Conservation (phyloP, 1,139 yeast genomes). For the Nakaseomyces bracarensis region DNA sequence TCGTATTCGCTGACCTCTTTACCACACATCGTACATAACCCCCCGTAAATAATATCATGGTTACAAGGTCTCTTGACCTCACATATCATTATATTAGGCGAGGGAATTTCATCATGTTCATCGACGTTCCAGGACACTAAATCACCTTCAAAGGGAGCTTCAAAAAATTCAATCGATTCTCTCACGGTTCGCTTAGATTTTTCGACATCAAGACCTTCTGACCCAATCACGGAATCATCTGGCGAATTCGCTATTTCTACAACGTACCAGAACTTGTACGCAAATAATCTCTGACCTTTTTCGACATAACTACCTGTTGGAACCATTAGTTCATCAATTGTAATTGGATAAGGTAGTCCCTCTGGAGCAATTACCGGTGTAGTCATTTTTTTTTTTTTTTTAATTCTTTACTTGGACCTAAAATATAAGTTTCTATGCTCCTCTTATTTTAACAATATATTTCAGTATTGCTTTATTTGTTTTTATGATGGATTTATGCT, state of each 20-base stretch:
- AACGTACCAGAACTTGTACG: slow-evolving; percentile 31
- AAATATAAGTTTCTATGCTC: not conserved
- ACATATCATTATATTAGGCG: slow-evolving; percentile 43
- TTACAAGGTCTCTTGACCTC: slow-evolving; percentile 73
- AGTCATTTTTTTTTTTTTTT: slow-evolving; percentile 17
- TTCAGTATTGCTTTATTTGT: too few relatives aligned
- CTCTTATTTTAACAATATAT: not conserved
- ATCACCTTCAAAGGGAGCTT: slow-evolving; percentile 74
- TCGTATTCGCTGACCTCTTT: slow-evolving; percentile 70
- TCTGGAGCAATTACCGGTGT: slow-evolving; percentile 28
- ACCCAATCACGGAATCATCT: slow-evolving; percentile 8
- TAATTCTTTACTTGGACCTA: not conserved
- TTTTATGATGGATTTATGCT: too few relatives aligned
- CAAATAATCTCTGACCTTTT: slow-evolving; percentile 29
- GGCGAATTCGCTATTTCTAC: slow-evolving; percentile 22
- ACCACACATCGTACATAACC: slow-evolving; percentile 92
- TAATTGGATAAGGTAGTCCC: slow-evolving; percentile 32
- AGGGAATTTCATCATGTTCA: slow-evolving; percentile 53
- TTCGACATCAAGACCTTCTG: not conserved
- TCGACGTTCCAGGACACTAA: slow-evolving; percentile 44
- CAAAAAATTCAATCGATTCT: slow-evolving; percentile 40
- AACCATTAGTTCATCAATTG: slow-evolving; percentile 27
- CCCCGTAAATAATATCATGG: slow-evolving; percentile 94
- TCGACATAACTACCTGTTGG: slow-evolving; percentile 24
- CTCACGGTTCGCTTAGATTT: slow-evolving; percentile 20